Conservation (phyloP, 257 asterid genomes). For the Vinca minor region DNA sequence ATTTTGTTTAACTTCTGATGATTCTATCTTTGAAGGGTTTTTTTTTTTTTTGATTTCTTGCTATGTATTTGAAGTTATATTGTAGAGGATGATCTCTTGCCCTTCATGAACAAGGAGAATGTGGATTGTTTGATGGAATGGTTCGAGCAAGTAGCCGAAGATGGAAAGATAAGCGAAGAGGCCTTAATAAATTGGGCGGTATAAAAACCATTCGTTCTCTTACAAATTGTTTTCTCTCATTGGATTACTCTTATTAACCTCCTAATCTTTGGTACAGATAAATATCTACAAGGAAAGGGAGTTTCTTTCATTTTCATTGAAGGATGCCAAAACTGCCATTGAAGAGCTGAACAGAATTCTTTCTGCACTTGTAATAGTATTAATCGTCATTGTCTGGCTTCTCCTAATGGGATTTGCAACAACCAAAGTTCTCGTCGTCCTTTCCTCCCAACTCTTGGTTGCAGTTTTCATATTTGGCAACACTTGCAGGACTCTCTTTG, state of each 20-base stretch:
- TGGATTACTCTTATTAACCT: not conserved
- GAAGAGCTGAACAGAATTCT: constrained; percentile 24
- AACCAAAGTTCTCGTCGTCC: constrained; percentile 15
- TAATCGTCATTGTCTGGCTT: constrained; percentile 16
- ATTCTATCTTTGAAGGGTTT: too few relatives aligned
- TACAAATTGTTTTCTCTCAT: not conserved
- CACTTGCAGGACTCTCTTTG: constrained; percentile 23
- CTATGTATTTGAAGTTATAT: constrained; percentile 18
- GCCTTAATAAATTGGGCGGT: constrained; percentile 24
- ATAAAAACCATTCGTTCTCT: not conserved
- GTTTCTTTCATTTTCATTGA: constrained; percentile 20
- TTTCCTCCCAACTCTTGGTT: constrained; percentile 19
- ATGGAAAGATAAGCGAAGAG: constrained; percentile 11
- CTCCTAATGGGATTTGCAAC: constrained; percentile 24
- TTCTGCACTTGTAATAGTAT: constrained; percentile 9
- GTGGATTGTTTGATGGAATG: constrained; percentile 9
- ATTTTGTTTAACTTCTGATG: too few relatives aligned
- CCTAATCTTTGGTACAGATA: constrained; percentile 9
- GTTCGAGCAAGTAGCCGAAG: constrained; percentile 19
- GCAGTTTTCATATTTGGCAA: constrained; percentile 19
- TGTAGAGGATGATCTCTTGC: constrained; percentile 10
- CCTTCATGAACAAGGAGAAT: constrained; percentile 19
- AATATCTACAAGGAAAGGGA: constrained; percentile 17
- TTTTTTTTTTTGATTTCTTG: not conserved
- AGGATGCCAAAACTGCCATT: constrained; percentile 25